Conservation (phyloP, 371 early-diverging fungal species). For the Mortierella sp. region DNA sequence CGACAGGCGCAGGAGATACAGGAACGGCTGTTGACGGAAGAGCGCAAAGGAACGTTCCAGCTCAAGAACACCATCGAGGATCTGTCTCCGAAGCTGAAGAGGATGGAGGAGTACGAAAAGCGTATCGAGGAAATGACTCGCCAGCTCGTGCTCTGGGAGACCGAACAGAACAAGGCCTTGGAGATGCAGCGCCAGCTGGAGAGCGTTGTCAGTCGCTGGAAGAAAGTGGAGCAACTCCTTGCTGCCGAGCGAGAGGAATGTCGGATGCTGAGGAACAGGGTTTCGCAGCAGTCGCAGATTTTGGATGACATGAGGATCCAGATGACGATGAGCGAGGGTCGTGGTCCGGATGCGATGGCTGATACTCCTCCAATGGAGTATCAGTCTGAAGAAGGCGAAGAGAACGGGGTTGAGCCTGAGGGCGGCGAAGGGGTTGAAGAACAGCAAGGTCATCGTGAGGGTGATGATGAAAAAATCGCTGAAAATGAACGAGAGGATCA, state of each 20-base stretch:
- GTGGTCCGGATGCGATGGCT: neutral
- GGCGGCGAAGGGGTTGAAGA: neutral
- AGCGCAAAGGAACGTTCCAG: slow-evolving; percentile 58
- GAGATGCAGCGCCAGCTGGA: slow-evolving; percentile 51
- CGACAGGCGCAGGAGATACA: slow-evolving; percentile 45
- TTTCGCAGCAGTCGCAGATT: slow-evolving; percentile 50
- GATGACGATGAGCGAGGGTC: slow-evolving; percentile 28
- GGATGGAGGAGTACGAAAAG: slow-evolving; percentile 65
- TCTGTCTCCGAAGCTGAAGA: slow-evolving; percentile 61
- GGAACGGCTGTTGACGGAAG: slow-evolving; percentile 43
- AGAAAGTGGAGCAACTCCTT: slow-evolving; percentile 46
- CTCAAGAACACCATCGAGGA: slow-evolving; percentile 65
- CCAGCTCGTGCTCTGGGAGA: slow-evolving; percentile 67
- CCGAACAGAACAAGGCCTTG: slow-evolving; percentile 38
- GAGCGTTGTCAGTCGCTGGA: slow-evolving; percentile 37
- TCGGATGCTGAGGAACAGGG: slow-evolving; percentile 23
- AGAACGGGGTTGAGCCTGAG: neutral
- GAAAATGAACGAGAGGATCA: slow-evolving; percentile 1
- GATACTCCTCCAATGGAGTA: slow-evolving; percentile 3
- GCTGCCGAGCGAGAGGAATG: slow-evolving; percentile 46
- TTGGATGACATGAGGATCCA: slow-evolving; percentile 55
- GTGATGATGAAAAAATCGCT: neutral
- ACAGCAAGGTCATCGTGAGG: neutral
- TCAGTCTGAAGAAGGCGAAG: slow-evolving; percentile 6
- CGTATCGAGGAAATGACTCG: slow-evolving; percentile 68